Evolutionary conservation across 106 monocot genomes (phyloP).

Genomic region (Phalaenopsis aphrodite): DNA sequence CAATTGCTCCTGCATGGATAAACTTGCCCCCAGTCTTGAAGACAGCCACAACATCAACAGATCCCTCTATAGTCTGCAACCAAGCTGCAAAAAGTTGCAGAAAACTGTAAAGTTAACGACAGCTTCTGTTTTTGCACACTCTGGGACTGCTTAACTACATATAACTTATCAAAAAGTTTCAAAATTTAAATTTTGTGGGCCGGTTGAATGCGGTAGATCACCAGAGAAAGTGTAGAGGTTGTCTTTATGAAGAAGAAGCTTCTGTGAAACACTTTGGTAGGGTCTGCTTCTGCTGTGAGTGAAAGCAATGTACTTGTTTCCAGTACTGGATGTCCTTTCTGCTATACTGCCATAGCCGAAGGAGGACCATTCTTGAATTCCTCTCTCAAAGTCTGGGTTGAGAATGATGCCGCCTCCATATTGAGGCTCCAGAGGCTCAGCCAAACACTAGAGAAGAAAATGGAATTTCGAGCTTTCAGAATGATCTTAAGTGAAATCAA

Average conservation of each 20-base stretch:
- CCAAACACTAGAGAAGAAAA: conserved; percentile 41
- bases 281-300: conserved; percentile 12
- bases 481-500: too few relatives aligned
- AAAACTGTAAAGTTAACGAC: neutral
- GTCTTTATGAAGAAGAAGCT: conserved; percentile 32
- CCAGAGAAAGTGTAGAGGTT: conserved; percentile 74
- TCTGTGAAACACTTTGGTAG: conserved; percentile 21
- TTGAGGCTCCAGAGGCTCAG: conserved; percentile 46
- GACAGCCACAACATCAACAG: conserved; percentile 16
- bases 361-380: conserved; percentile 40
- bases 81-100: conserved; percentile 40
- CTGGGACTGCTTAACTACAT: too few relatives aligned
- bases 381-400: conserved; percentile 49
- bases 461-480: neutral
- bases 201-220: conserved; percentile 10
- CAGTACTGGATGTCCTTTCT: conserved; percentile 11
- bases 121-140: too few relatives aligned
- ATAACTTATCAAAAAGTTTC: too few relatives aligned
- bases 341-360: conserved; percentile 21
- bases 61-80: conserved; percentile 40
- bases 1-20: conserved; percentile 34
- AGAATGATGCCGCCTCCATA: conserved; percentile 55
- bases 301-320: conserved; percentile 31
- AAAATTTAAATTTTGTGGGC: neutral
- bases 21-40: conserved; percentile 30